Evolutionary conservation across 345 rosid species (phyloP).

Genomic region (Nasturtium officinale): DNA sequence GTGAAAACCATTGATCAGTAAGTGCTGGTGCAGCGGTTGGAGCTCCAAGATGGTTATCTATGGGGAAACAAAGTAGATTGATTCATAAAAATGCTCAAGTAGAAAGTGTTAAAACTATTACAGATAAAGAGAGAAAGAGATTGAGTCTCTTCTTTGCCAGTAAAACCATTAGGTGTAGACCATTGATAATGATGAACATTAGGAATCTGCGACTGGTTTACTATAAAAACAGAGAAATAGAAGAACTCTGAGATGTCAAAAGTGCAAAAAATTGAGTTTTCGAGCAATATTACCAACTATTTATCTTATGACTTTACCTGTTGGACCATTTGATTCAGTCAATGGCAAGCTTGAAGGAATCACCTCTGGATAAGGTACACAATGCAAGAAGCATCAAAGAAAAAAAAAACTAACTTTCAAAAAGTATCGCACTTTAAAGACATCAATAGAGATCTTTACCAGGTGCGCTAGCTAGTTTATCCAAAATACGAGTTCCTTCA

Average conservation of each 20-base stretch:
- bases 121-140: slow-evolving; percentile 2
- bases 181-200: background rate
- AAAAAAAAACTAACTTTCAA: background rate
- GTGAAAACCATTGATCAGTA: background rate
- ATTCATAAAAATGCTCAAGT: background rate
- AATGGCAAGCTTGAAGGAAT: background rate
- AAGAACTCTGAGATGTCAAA: background rate
- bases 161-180: background rate
- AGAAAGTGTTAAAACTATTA: background rate
- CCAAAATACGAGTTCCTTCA: background rate
- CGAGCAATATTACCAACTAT: background rate
- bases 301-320: slow-evolving; percentile 15
- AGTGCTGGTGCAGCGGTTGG: background rate
- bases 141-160: slow-evolving; percentile 2
- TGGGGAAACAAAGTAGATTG: background rate
- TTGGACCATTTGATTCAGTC: background rate
- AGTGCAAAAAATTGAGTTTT: background rate
- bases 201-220: slow-evolving; percentile 3
- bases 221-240: background rate
- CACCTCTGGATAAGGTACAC: background rate
- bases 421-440: background rate
- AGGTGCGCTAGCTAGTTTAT: background rate
- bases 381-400: background rate
- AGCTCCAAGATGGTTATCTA: background rate
- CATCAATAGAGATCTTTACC: background rate